Percentiles rank a stretch among this genome's conserved stretches.
Conservation (phyloP, 2,329 filamentous ascomycete genomes). For the Fusarium verticillioides region DNA sequence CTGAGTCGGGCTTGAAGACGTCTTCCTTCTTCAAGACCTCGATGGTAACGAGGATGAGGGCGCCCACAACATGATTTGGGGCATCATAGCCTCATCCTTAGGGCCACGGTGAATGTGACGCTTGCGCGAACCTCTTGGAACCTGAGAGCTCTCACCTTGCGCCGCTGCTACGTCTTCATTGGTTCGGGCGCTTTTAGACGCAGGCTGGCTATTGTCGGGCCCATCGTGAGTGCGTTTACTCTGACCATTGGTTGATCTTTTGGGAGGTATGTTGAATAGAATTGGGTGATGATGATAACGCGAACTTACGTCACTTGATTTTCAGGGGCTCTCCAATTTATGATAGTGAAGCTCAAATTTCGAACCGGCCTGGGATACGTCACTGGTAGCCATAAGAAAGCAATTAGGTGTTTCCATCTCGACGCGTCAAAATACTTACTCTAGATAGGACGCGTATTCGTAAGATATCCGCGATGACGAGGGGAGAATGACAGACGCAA, state of each 20-base stretch:
- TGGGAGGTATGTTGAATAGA: constrained; percentile 5
- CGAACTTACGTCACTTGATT: neutral
- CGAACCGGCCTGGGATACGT: too few species aligned
- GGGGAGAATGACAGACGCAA: too few species aligned
- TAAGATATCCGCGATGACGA: too few species aligned
- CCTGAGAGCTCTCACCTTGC: neutral
- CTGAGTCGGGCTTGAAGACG: constrained; percentile 24
- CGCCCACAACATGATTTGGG: too few species aligned
- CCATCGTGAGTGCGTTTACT: constrained; percentile 8
- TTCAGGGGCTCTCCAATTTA: neutral
- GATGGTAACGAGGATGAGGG: constrained; percentile 17
- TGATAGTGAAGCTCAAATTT: too few species aligned
- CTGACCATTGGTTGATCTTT: neutral
- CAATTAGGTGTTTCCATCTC: too few species aligned
- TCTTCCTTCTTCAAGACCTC: constrained; percentile 23
- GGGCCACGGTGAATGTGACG: neutral
- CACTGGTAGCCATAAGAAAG: too few species aligned
- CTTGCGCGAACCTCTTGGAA: neutral
- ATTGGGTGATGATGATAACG: neutral
- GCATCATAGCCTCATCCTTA: constrained; percentile 28
- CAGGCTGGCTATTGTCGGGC: neutral
- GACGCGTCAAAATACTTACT: neutral
- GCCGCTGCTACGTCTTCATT: neutral
- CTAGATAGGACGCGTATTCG: neutral
- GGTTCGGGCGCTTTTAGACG: constrained; percentile 11